Conservation (phyloP, 2,329 filamentous ascomycete genomes). For the Fonsecaea monophora region DNA sequence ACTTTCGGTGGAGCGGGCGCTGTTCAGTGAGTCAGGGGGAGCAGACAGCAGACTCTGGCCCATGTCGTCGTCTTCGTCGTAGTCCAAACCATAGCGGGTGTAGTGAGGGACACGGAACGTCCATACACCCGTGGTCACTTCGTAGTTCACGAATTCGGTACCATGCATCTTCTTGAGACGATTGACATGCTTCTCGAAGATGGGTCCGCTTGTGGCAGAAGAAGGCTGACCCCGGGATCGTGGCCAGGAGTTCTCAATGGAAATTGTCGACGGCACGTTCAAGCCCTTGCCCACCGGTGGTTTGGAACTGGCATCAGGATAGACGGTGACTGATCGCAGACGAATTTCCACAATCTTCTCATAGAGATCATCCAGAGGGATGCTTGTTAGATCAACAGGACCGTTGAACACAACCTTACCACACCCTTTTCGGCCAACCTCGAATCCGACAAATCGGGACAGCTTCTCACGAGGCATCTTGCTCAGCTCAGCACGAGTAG, state of each 20-base stretch:
- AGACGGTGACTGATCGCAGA: conserved; percentile 84
- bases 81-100: conserved; percentile 90
- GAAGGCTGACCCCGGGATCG: conserved; percentile 68
- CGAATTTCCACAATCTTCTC: conserved; percentile 77
- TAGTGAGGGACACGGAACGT: conserved; percentile 94
- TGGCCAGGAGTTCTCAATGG: conserved; percentile 92
- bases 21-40: conserved; percentile 54
- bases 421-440: conserved; percentile 80
- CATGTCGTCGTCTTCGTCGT: conserved; percentile 70
- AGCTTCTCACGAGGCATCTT: conserved; percentile 81
- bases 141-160: conserved; percentile 83
- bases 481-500: conserved; percentile 74
- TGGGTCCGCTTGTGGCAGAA: conserved; percentile 66
- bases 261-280: conserved; percentile 87
- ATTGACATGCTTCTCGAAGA: conserved; percentile 80
- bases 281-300: conserved; percentile 84
- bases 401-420: conserved; percentile 82
- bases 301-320: conserved; percentile 76
- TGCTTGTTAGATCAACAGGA: conserved; percentile 79
- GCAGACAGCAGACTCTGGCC: conserved; percentile 59
- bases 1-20: conserved; percentile 22
- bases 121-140: conserved; percentile 83
- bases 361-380: conserved; percentile 81
- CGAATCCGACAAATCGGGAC: conserved; percentile 74
- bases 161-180: conserved; percentile 78